Conservation (phyloP, 23 red algal species). For the Gracilaria caudata region DNA sequence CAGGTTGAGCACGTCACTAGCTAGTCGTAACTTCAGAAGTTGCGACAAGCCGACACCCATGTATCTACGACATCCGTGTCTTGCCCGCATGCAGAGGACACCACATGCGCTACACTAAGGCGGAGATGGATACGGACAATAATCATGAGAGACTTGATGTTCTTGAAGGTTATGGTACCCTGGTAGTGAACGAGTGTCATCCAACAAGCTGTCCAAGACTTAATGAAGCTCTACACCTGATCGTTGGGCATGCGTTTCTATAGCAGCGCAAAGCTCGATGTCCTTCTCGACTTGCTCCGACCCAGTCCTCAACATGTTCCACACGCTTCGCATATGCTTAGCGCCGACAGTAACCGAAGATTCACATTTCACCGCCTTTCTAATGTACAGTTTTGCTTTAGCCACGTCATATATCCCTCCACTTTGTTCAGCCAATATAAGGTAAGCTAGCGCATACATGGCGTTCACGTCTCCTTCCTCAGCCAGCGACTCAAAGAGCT, state of each 20-base stretch:
- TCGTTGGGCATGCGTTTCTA: not conserved
- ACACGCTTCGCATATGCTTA: slow-evolving; percentile 6
- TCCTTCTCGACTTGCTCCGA: not conserved
- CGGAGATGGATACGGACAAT: too few relatives aligned
- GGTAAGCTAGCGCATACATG: slow-evolving; percentile 31
- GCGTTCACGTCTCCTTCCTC: slow-evolving; percentile 36
- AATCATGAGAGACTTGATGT: too few relatives aligned
- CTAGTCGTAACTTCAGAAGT: too few relatives aligned
- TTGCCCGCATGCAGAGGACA: too few relatives aligned
- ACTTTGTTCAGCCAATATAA: not conserved
- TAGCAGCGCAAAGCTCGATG: not conserved
- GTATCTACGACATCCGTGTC: too few relatives aligned
- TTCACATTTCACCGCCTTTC: not conserved
- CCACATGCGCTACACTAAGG: too few relatives aligned
- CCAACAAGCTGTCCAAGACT: not conserved
- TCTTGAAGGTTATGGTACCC: too few relatives aligned
- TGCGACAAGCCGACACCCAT: too few relatives aligned
- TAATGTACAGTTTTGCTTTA: slow-evolving; percentile 17
- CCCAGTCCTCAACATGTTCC: not conserved
- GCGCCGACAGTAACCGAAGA: not conserved
- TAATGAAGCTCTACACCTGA: not conserved
- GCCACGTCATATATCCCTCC: not conserved
- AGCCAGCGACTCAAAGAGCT: slow-evolving; percentile 20
- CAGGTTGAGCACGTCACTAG: too few relatives aligned
- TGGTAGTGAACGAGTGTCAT: too few relatives aligned